Conservation (phyloP, 257 asterid species). For the Petrea volubilis region DNA sequence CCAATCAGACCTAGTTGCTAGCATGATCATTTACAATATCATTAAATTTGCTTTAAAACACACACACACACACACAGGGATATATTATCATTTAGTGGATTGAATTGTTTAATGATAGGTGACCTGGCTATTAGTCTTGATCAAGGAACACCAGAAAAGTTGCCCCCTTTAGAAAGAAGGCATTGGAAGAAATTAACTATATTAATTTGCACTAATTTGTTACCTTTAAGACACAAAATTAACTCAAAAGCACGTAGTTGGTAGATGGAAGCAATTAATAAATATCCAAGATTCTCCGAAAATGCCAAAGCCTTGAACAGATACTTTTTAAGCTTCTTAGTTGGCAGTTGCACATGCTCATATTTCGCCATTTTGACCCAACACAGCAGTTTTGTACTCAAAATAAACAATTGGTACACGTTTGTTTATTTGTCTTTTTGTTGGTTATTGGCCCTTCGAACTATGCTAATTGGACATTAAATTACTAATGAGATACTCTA, state of each 20-base stretch:
- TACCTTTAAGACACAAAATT: neutral
- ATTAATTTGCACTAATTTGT: neutral
- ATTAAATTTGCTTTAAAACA: too few species aligned
- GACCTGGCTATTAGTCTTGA: too few species aligned
- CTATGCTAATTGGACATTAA: too few species aligned
- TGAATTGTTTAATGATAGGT: too few species aligned
- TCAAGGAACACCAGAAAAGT: neutral
- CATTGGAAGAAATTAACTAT: neutral
- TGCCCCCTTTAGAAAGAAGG: neutral
- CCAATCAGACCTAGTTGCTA: too few species aligned
- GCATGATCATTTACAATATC: too few species aligned
- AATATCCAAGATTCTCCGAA: neutral
- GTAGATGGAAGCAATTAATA: neutral
- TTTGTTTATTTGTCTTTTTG: conserved; percentile 6
- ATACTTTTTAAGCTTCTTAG: neutral
- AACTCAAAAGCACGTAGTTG: neutral
- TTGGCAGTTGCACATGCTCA: conserved; percentile 14
- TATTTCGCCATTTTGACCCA: conserved; percentile 11
- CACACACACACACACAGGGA: too few species aligned
- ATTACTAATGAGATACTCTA: conserved; percentile 21
- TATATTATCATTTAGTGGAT: too few species aligned
- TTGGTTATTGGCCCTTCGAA: conserved; percentile 22
- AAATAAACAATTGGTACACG: neutral
- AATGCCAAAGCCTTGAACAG: conserved; percentile 10
- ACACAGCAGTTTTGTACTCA: neutral